These are phyloP conservation scores for Colletotrichum noveboracense DNA, from an alignment of 2,329 filamentous ascomycete species.

Conservation along the genomic window DNA sequence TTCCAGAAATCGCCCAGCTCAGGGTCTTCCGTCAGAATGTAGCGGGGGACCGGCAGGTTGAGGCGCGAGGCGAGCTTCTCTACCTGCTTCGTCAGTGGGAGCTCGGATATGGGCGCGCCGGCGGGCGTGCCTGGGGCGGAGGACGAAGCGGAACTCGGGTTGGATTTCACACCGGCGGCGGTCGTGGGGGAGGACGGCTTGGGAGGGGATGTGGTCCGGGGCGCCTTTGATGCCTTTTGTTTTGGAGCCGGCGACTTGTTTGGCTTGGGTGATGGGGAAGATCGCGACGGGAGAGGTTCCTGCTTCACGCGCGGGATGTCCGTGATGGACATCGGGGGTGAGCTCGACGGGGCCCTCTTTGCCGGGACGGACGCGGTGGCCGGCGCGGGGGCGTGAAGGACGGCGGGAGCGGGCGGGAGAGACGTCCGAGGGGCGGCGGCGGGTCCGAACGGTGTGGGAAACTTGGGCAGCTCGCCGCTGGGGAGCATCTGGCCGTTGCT, in stretches of 20 bases:
- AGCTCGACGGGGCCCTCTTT: neutral
- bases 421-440: neutral
- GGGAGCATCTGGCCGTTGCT: slow-evolving; percentile 30
- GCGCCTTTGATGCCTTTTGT: slow-evolving; percentile 13
- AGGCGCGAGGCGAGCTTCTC: slow-evolving; percentile 36
- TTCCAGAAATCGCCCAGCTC: slow-evolving; percentile 33
- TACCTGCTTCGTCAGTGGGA: slow-evolving; percentile 31
- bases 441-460: slow-evolving; percentile 14
- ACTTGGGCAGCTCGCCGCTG: slow-evolving; percentile 23
- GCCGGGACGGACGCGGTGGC: neutral
- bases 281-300: neutral
- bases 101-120: neutral
- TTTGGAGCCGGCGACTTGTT: neutral
- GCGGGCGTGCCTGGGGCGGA: neutral
- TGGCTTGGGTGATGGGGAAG: neutral
- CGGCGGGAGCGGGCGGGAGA: neutral
- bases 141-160: neutral
- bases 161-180: neutral
- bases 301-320: neutral
- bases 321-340: neutral
- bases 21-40: slow-evolving; percentile 30
- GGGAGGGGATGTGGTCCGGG: neutral
- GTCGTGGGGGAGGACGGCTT: neutral
- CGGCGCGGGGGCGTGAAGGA: neutral
- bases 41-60: slow-evolving; percentile 36